Percentiles rank a stretch among this genome's conserved stretches.
Conservation (phyloP, 2,329 filamentous ascomycete genomes). For the Teratosphaeriaceae sp. region DNA sequence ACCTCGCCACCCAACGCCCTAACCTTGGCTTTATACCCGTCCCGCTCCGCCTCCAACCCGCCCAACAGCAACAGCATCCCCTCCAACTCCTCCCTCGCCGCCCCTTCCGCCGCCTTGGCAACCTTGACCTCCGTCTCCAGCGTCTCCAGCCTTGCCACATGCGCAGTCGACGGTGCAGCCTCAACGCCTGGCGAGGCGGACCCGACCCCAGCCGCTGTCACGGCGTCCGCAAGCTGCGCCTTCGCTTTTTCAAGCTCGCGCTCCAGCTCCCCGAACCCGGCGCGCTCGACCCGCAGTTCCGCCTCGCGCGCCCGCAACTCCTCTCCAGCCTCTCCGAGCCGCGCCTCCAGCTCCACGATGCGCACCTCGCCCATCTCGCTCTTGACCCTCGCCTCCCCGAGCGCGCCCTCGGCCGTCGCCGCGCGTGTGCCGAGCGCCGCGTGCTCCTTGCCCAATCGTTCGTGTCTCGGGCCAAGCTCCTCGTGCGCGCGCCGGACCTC, state of each 20-base stretch:
- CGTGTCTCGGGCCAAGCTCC: conserved; percentile 16
- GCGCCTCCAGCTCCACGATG: conserved; percentile 15
- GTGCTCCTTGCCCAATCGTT: conserved; percentile 10
- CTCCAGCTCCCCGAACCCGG: conserved; percentile 25
- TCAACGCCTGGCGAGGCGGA: too few species aligned
- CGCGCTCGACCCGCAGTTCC: conserved; percentile 26
- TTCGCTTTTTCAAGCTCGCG: conserved; percentile 23
- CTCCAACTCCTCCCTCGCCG: conserved; percentile 42
- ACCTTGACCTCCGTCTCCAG: conserved; percentile 8
- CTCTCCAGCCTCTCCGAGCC: conserved; percentile 20
- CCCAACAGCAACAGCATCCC: conserved; percentile 43
- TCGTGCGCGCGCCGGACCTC: conserved; percentile 18
- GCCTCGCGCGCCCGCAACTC: conserved; percentile 24
- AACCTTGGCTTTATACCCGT: conserved; percentile 19
- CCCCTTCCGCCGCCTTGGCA: conserved; percentile 29
- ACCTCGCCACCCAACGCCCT: conserved; percentile 25
- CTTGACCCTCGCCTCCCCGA: conserved; percentile 16
- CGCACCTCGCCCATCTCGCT: conserved; percentile 39
- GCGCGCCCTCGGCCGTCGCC: conserved; percentile 16
- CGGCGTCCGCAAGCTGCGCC: conserved; percentile 2
- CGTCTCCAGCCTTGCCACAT: conserved; percentile 8
- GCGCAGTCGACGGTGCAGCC: background rate
- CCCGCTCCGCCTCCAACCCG: conserved; percentile 40
- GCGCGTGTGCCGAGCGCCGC: conserved; percentile 9
- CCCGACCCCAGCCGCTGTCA: background rate